Evolutionary conservation across 2,329 filamentous ascomycete species (phyloP).

Genomic region (Penicillium polonicum): DNA sequence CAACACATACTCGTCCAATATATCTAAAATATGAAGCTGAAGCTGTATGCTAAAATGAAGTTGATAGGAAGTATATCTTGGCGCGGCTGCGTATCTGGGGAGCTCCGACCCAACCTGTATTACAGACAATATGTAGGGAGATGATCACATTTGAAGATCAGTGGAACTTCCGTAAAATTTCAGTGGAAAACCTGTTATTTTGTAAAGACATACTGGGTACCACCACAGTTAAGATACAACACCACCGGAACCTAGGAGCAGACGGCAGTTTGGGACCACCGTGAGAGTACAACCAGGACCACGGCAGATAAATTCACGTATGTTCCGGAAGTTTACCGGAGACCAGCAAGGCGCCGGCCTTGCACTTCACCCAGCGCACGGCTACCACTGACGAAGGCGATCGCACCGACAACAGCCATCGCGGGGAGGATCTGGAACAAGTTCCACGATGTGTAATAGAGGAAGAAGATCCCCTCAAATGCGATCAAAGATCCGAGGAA

Average conservation of each 20-base stretch:
- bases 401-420: constrained; percentile 63
- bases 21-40: background rate
- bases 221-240: constrained; percentile 21
- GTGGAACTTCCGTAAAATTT: background rate
- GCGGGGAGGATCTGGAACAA: constrained; percentile 84
- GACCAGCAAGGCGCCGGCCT: constrained; percentile 74
- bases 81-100: background rate
- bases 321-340: constrained; percentile 47
- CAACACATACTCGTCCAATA: background rate
- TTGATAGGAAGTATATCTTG: too few relatives aligned
- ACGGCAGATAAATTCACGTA: background rate
- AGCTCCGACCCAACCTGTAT: background rate
- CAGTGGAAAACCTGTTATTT: background rate
- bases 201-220: constrained; percentile 10
- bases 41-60: background rate
- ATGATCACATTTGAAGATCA: background rate
- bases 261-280: background rate
- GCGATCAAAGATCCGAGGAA: constrained; percentile 86
- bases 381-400: constrained; percentile 82
- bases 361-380: constrained; percentile 92
- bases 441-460: constrained; percentile 92
- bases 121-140: background rate
- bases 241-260: background rate
- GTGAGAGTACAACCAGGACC: background rate
- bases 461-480: constrained; percentile 88